A percentile compares a stretch with the other conserved stretches of the same genome.
phyloP scores from a whole-genome alignment of 345 rosid genomes.

The Euphorbia lathyris region DNA sequence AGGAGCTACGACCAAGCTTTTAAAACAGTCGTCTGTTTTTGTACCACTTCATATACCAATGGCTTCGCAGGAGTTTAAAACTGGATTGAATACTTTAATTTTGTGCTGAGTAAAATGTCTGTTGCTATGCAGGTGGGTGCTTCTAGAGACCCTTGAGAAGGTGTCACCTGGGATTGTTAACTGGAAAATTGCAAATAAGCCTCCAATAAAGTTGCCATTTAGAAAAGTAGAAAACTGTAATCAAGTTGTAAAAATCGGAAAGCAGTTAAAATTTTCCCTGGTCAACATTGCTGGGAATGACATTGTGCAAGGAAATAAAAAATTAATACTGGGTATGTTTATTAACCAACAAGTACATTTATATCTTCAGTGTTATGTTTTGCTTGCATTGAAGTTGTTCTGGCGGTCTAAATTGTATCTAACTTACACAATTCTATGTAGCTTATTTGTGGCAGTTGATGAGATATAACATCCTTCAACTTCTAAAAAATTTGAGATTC shows the following conservation, averaged over 20 bases:
- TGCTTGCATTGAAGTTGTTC: neutral
- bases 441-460: conserved; percentile 96
- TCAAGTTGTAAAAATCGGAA: conserved; percentile 92
- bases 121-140: conserved; percentile 67
- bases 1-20: neutral
- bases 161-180: conserved; percentile 91
- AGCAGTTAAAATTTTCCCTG: conserved; percentile 89
- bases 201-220: conserved; percentile 94
- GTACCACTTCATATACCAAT: neutral
- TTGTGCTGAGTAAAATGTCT: conserved; percentile 14
- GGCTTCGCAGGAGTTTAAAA: neutral
- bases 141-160: conserved; percentile 90
- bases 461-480: conserved; percentile 95
- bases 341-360: neutral
- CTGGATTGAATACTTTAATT: neutral
- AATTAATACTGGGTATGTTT: conserved; percentile 72
- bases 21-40: neutral
- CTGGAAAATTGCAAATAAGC: conserved; percentile 92
- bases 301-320: conserved; percentile 92
- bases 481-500: conserved; percentile 81
- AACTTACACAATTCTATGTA: conserved; percentile 26
- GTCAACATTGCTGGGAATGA: conserved; percentile 96
- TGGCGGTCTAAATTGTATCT: neutral
- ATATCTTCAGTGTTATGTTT: neutral
- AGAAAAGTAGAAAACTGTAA: conserved; percentile 97